phyloP scores from a whole-genome alignment of 495 filamentous ascomycete genomes.

The Aspergillus nanangensis region DNA sequence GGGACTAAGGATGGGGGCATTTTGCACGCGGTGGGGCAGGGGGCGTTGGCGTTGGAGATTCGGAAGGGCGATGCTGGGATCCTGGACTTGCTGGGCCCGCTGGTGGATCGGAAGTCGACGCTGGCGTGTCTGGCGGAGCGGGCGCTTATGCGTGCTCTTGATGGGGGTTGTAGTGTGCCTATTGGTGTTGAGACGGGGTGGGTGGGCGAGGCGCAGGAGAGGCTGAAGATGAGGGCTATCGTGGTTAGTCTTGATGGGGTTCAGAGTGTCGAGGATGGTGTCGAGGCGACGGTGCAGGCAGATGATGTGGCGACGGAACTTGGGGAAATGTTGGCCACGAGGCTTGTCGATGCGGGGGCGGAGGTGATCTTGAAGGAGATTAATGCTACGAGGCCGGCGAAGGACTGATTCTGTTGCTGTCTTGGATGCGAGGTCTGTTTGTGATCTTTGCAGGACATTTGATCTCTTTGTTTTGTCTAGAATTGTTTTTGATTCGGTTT shows the following conservation, averaged over 20 bases:
- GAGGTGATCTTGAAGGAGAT: constrained; percentile 14
- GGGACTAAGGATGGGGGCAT: constrained; percentile 59
- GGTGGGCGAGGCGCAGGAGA: constrained; percentile 7
- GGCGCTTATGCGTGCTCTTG: constrained; percentile 66
- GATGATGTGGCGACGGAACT: constrained; percentile 7
- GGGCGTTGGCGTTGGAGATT: constrained; percentile 71
- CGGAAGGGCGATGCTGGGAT: constrained; percentile 57
- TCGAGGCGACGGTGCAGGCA: constrained; percentile 3
- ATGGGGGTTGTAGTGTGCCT: constrained; percentile 84
- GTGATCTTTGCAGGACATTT: no score
- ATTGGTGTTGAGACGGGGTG: constrained; percentile 42
- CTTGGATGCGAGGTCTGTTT: no score
- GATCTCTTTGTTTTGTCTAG: no score
- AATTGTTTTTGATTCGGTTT: no score
- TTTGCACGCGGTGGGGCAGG: constrained; percentile 80
- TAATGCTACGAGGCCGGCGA: constrained; percentile 10
- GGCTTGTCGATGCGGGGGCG: constrained; percentile 11
- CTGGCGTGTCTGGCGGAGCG: constrained; percentile 63
- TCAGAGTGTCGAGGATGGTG: constrained; percentile 4
- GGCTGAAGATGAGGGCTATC: constrained; percentile 8
- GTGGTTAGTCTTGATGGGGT: constrained; percentile 17
- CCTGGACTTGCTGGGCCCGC: constrained; percentile 41
- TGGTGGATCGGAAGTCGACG: constrained; percentile 49
- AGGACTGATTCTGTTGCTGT: no score
- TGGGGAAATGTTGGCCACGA: constrained; percentile 12